Evolutionary conservation across 371 early-diverging fungal genomes (phyloP).

Genomic region (Mortierella polycephala): DNA sequence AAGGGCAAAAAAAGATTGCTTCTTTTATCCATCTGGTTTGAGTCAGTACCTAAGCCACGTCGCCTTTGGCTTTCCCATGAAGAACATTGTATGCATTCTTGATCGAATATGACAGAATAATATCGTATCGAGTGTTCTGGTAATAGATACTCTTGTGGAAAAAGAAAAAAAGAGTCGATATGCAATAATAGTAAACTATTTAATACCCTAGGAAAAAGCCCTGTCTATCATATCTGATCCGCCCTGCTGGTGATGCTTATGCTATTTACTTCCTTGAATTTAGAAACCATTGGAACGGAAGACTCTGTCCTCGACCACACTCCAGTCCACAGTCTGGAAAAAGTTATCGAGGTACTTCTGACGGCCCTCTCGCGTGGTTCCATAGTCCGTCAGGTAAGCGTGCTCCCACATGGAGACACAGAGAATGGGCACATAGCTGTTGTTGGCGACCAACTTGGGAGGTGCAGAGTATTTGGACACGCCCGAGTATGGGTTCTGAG

Average conservation of each 20-base stretch:
- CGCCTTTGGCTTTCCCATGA: no score
- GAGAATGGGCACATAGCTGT: slow-evolving; percentile 58
- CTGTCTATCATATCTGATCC: no score
- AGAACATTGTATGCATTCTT: no score
- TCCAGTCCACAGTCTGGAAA: slow-evolving; percentile 70
- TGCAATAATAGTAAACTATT: no score
- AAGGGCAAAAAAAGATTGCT: not conserved
- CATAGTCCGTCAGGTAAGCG: slow-evolving; percentile 68
- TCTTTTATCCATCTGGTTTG: not conserved
- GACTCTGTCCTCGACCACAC: slow-evolving; percentile 40
- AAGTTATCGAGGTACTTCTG: slow-evolving; percentile 62
- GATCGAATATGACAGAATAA: no score
- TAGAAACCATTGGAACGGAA: slow-evolving; percentile 51
- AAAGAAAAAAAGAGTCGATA: no score
- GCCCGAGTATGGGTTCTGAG: slow-evolving; percentile 49
- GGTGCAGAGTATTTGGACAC: slow-evolving; percentile 45
- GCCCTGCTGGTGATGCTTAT: no score
- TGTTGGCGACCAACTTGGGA: slow-evolving; percentile 38
- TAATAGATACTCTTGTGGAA: no score
- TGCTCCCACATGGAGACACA: slow-evolving; percentile 74
- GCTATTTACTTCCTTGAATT: not conserved
- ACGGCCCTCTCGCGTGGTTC: slow-evolving; percentile 57
- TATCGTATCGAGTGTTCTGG: no score
- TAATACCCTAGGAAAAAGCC: no score
- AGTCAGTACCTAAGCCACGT: no score